Conservation (phyloP, 768 basidiomycete species). For the Stropharia rugosoannulata region DNA sequence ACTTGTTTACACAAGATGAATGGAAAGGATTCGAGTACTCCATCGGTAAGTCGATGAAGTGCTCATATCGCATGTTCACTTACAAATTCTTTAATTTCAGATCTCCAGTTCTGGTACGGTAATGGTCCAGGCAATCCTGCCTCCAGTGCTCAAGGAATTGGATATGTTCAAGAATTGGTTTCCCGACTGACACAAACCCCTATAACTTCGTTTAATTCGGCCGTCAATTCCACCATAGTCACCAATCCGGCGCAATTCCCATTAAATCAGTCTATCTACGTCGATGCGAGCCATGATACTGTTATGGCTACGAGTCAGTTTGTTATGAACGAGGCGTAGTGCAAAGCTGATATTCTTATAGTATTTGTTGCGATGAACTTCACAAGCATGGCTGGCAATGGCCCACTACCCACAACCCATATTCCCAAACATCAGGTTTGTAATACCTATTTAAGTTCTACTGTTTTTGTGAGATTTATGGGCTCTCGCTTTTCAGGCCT, state of each 20-base stretch:
- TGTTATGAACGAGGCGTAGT: neutral
- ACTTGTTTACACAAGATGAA: constrained; percentile 76
- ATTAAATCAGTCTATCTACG: constrained; percentile 57
- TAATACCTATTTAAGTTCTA: constrained; percentile 53
- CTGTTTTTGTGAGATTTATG: constrained; percentile 24
- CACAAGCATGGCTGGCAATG: constrained; percentile 55
- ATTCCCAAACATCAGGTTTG: constrained; percentile 53
- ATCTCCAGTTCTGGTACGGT: constrained; percentile 61
- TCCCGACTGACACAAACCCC: constrained; percentile 65
- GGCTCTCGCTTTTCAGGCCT: constrained; percentile 37
- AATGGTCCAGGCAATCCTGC: constrained; percentile 70
- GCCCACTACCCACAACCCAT: constrained; percentile 62
- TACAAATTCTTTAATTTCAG: constrained; percentile 21
- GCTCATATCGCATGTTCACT: neutral
- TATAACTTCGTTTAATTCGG: constrained; percentile 52
- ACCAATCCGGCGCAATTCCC: constrained; percentile 53
- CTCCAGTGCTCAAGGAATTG: constrained; percentile 59
- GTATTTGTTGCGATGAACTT: constrained; percentile 76
- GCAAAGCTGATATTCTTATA: constrained; percentile 21
- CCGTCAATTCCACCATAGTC: constrained; percentile 70
- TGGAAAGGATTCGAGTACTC: constrained; percentile 79
- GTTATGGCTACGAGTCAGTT: constrained; percentile 60
- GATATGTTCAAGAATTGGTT: constrained; percentile 70
- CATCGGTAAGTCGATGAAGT: constrained; percentile 19
- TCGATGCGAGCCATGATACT: constrained; percentile 76